Evolutionary conservation across 305 asterid genomes (phyloP).

Genomic region (Plantago lanceolata): DNA sequence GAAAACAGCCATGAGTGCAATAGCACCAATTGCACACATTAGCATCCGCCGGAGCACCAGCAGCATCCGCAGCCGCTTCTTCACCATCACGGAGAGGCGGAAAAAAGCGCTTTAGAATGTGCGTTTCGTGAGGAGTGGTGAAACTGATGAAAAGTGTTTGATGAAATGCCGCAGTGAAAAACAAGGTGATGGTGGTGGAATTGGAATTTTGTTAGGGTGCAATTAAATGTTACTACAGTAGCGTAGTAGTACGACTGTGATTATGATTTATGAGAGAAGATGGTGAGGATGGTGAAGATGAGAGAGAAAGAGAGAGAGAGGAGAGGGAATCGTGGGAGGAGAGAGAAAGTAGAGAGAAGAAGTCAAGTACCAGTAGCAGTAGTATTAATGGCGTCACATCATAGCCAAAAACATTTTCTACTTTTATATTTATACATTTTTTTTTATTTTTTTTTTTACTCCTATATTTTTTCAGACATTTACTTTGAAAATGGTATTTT

Average conservation of each 20-base stretch:
- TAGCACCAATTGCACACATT: conserved; percentile 50
- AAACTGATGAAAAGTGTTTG: conserved; percentile 6
- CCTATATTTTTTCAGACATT: too few species aligned
- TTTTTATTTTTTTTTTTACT: too few species aligned
- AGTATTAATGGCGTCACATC: not conserved
- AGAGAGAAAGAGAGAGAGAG: not conserved
- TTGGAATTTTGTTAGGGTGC: not conserved
- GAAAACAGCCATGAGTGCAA: conserved; percentile 55
- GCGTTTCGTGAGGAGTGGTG: not conserved
- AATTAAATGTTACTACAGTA: not conserved
- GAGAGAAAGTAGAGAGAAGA: not conserved
- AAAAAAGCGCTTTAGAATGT: not conserved
- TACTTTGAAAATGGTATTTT: too few species aligned
- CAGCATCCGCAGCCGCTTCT: conserved; percentile 62
- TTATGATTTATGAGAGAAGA: not conserved
- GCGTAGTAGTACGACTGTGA: not conserved
- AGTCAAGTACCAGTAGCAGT: too few species aligned
- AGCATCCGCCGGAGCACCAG: conserved; percentile 50
- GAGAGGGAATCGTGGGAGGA: conserved; percentile 26
- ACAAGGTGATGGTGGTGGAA: not conserved
- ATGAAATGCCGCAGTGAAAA: conserved; percentile 1
- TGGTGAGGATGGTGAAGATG: not conserved
- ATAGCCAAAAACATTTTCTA: too few species aligned
- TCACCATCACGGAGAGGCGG: conserved; percentile 27
- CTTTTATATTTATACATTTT: too few species aligned